A percentile compares a stretch with the other conserved stretches of the same genome.
phyloP scores from a whole-genome alignment of 2,329 filamentous ascomycete genomes.

The Corniculantispora saksenae region DNA sequence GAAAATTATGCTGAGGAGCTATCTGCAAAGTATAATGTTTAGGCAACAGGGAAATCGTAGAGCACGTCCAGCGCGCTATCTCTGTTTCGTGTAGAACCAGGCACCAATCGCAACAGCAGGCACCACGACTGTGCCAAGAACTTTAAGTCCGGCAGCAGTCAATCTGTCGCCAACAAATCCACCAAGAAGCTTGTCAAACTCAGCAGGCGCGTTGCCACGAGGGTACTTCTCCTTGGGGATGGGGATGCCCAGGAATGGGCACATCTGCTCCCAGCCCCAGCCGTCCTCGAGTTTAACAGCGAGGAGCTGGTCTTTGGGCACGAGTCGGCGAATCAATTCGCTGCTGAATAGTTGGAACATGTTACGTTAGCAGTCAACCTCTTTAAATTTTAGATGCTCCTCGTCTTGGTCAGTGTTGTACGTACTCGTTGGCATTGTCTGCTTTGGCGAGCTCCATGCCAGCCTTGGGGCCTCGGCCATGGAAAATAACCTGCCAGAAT shows the following conservation, averaged over 20 bases:
- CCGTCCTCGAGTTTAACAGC: slow-evolving; percentile 35
- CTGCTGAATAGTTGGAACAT: slow-evolving; percentile 22
- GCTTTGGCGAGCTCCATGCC: slow-evolving; percentile 11
- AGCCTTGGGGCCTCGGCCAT: background rate
- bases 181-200: slow-evolving; percentile 27
- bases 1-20: background rate
- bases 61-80: background rate
- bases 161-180: background rate
- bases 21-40: background rate
- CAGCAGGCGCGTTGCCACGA: slow-evolving; percentile 30
- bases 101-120: slow-evolving; percentile 5
- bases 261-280: slow-evolving; percentile 39
- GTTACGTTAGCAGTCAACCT: background rate
- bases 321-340: slow-evolving; percentile 27
- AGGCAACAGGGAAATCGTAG: no score
- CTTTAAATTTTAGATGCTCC: background rate
- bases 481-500: slow-evolving; percentile 4
- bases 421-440: slow-evolving; percentile 7
- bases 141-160: background rate
- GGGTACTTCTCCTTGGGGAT: slow-evolving; percentile 34
- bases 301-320: slow-evolving; percentile 32
- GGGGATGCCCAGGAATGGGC: slow-evolving; percentile 32
- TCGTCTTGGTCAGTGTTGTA: background rate
- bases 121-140: background rate
- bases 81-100: slow-evolving; percentile 15